These are phyloP conservation scores for Blakeslea trispora DNA, from an alignment of 371 early-diverging fungal genomes.

Conservation along the genomic window DNA sequence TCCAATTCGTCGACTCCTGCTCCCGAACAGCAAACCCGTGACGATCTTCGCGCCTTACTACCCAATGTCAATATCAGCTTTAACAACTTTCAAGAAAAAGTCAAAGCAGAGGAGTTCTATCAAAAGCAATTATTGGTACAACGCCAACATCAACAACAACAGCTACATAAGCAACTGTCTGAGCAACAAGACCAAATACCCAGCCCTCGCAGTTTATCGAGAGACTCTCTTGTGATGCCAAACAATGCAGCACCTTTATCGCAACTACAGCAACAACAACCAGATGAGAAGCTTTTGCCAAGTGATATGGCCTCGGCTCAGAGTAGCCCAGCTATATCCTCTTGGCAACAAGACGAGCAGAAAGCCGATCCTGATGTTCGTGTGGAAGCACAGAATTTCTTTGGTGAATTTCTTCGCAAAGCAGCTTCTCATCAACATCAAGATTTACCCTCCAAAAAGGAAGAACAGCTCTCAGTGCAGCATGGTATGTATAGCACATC, in stretches of 20 bases:
- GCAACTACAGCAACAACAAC: slow-evolving; percentile 5
- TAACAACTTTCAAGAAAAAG: slow-evolving; percentile 32
- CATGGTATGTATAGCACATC: background rate
- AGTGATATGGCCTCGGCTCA: no score
- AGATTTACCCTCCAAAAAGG: slow-evolving; percentile 21
- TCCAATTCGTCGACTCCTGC: no score
- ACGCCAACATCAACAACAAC: slow-evolving; percentile 14
- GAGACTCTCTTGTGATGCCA: no score
- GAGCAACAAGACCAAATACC: slow-evolving; percentile 10
- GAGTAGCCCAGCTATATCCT: no score
- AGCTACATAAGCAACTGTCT: slow-evolving; percentile 1
- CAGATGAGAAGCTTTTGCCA: background rate
- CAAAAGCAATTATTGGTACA: slow-evolving; percentile 20
- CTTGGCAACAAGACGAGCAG: slow-evolving; percentile 20
- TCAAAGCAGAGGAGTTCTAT: slow-evolving; percentile 14
- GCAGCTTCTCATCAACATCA: slow-evolving; percentile 53
- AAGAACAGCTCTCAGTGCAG: slow-evolving; percentile 7
- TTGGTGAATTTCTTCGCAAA: slow-evolving; percentile 71
- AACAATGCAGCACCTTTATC: background rate
- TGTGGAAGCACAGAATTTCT: slow-evolving; percentile 63
- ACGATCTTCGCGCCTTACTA: slow-evolving; percentile 66
- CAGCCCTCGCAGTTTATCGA: background rate
- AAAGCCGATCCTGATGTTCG: slow-evolving; percentile 36
- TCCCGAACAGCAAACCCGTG: slow-evolving; percentile 31
- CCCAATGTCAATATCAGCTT: slow-evolving; percentile 75